Base-by-base conservation (phyloP, 1,139 yeast species). In the Candida albicans region DNA sequence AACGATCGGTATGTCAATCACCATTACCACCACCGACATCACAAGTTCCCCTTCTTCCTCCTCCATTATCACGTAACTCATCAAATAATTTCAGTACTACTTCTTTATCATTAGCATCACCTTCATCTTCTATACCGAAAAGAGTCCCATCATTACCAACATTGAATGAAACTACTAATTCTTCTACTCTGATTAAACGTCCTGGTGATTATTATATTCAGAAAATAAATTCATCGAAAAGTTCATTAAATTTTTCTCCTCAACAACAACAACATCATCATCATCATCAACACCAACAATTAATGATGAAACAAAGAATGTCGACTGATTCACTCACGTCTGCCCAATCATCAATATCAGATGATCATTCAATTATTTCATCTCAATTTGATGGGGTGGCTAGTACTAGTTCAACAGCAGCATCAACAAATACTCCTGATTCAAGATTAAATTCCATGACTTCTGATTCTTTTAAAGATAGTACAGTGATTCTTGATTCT, bases 161-260 rank as follows among this genome's bases (percentile, higher is more conserved):
- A 3, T 45, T 57, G n/a, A 54, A 48, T 35, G 70, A 62, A 27
- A 49, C 43, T 10, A 29, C 38, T 7, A 32, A 31, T 26, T 18
- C 37, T 8, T 13, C 8, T 25, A 9, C 41, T 28, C 35, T 26
- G 35, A 35, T 52, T n/a, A 70, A 70, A 48, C 54, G 77, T 35
- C 78, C 78, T 1, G 71, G 77, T 33, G 77, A 72, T 51, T 71
- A 70, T 52, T 73, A 63, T 49, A 62, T 70, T 35, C 66, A 65
- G 41, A 68, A 67, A 46, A 51, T 70, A 37, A 58, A 37, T 25
- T 37, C 46, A 11, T 36, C 43, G n/a, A 47, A 42, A 37, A 42
- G 43, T 22, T 25, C 45, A 18, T 13, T 42, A 39, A 39, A 41
- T 28, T 33, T 41, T 38, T 43, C 33, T 4, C 41, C 32, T 11